Evolutionary conservation across 306 rosid genomes (phyloP).

Genomic region (Trifolium fragiferum): DNA sequence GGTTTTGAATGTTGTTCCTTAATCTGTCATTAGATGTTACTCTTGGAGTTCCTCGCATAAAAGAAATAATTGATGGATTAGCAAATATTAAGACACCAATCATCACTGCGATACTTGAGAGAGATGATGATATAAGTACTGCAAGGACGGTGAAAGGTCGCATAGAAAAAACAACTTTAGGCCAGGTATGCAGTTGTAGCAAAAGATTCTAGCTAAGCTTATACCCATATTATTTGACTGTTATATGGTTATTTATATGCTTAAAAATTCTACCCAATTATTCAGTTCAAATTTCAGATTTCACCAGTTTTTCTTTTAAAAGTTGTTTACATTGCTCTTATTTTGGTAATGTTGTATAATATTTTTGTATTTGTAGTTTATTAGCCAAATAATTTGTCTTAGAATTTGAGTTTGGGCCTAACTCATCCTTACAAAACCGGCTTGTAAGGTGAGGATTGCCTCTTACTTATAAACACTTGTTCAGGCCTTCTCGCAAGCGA

Average conservation of each 20-base stretch:
- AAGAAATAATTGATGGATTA: conserved; percentile 87
- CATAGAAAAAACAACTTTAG: conserved; percentile 87
- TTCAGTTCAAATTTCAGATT: not conserved
- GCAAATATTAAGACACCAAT: conserved; percentile 83
- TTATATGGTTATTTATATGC: conserved; percentile 25
- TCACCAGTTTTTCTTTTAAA: conserved; percentile 12
- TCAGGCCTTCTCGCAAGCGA: too few species aligned
- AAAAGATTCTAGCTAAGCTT: conserved; percentile 1
- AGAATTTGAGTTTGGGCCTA: too few species aligned
- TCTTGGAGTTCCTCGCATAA: conserved; percentile 95
- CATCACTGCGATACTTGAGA: conserved; percentile 75
- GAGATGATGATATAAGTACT: conserved; percentile 54
- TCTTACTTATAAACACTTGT: too few species aligned
- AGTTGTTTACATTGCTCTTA: not conserved
- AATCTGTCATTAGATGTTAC: conserved; percentile 72
- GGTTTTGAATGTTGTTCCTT: conserved; percentile 52
- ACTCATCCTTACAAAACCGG: too few species aligned
- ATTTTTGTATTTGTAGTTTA: not conserved
- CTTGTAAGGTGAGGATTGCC: too few species aligned
- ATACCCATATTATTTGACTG: conserved; percentile 12
- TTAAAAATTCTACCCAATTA: not conserved
- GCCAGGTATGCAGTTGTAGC: conserved; percentile 63
- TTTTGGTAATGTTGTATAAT: not conserved
- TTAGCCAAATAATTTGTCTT: not conserved
- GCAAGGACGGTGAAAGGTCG: conserved; percentile 85